A percentile compares a stretch with the other conserved stretches of the same genome.
Evolutionary conservation across 1,284 basidiomycete genomes (phyloP).

Genomic region (Irpex rosettiformis): DNA sequence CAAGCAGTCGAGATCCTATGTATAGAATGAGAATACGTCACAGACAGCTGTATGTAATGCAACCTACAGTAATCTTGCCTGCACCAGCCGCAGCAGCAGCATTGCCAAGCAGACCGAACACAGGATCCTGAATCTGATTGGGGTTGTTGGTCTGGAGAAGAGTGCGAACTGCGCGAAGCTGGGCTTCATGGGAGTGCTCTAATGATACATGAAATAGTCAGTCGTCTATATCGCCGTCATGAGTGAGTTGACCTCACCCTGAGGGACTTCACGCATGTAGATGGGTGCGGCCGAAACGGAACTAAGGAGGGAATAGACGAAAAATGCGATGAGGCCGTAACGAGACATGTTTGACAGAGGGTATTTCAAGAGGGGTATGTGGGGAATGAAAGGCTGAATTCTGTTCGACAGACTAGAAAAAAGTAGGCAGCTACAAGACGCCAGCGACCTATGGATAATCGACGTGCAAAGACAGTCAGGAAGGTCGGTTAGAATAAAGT

Average conservation of each 20-base stretch:
- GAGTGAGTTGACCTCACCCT: conserved; percentile 38
- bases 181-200: conserved; percentile 66
- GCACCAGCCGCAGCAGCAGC: conserved; percentile 54
- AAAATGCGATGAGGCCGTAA: conserved; percentile 37
- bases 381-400: conserved; percentile 14
- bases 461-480: neutral
- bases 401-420: conserved; percentile 4
- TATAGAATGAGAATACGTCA: neutral
- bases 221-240: neutral
- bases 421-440: conserved; percentile 12
- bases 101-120: conserved; percentile 63
- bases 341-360: conserved; percentile 38
- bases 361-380: conserved; percentile 7
- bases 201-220: conserved; percentile 1
- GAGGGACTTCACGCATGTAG: conserved; percentile 59
- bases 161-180: conserved; percentile 47
- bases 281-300: conserved; percentile 39
- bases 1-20: conserved; percentile 59
- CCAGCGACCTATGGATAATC: conserved; percentile 26
- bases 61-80: conserved; percentile 48
- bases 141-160: conserved; percentile 57
- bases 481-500: neutral
- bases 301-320: conserved; percentile 35
- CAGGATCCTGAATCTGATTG: conserved; percentile 54
- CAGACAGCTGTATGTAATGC: neutral